Conservation (phyloP, 2,329 filamentous ascomycete species). For the Erysiphe neolycopersici region DNA sequence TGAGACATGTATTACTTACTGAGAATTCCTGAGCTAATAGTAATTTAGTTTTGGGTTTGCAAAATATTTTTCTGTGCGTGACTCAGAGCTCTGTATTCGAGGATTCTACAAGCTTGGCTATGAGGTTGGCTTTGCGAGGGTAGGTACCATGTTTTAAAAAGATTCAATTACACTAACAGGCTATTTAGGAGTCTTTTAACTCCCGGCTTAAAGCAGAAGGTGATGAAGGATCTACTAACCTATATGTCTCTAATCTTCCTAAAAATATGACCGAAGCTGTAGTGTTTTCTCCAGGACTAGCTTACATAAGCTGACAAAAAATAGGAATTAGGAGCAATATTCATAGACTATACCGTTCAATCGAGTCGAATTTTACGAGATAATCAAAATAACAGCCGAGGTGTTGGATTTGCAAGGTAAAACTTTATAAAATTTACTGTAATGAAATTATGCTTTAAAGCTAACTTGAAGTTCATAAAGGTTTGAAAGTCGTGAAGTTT, state of each 20-base stretch:
- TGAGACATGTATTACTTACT: constrained; percentile 18
- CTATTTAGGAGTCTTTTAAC: constrained; percentile 71
- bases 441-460: neutral
- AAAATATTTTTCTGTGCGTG: constrained; percentile 65
- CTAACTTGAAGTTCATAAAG: constrained; percentile 19
- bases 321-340: constrained; percentile 53
- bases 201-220: constrained; percentile 90
- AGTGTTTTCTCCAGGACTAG: constrained; percentile 14
- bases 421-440: constrained; percentile 9
- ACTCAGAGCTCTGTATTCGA: constrained; percentile 88
- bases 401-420: constrained; percentile 90
- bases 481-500: constrained; percentile 71
- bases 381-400: constrained; percentile 72
- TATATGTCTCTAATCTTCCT: constrained; percentile 93
- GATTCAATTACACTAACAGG: constrained; percentile 6
- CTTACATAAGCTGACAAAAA: constrained; percentile 6
- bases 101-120: constrained; percentile 88
- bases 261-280: constrained; percentile 79
- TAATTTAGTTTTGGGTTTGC: constrained; percentile 70
- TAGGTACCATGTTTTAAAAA: constrained; percentile 17
- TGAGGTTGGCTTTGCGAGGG: constrained; percentile 88
- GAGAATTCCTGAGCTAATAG: neutral
- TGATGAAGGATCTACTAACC: constrained; percentile 70
- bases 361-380: constrained; percentile 92
- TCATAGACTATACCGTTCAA: constrained; percentile 54